Evolutionary conservation across 345 rosid species (phyloP), one percentile per base, ranked within the genome.

Genomic region (Cardamine occulta): DNA sequence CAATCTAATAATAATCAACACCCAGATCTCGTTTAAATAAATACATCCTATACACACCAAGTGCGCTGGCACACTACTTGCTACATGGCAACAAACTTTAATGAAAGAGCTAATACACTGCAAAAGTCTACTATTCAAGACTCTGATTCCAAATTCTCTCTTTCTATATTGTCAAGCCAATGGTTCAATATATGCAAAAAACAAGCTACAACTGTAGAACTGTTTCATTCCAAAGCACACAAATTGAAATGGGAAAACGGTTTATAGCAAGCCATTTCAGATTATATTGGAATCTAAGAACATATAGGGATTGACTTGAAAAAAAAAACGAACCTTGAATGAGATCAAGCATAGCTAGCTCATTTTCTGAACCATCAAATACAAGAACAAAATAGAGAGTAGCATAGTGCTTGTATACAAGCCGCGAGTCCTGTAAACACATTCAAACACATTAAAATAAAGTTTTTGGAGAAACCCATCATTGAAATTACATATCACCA

Each of bases 321-420:
- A 19, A 57, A 13, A 11, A 7, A 4, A 2, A 15, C 57, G 15
- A 63, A 92, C 98, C 97, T 90, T 92, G 97, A 52, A 89, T 92
- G 62, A 92, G 88, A 75, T 95, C 98, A 64, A 95, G 99, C 92
- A 92, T 86, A 9, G 98, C 99, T 63, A 95, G 97, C 80, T 92
- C 96, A 82, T 90, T 95, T 81, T 95, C 99, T 8, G 89, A 89
- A 47, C 88, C 75, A 85, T 95, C 98, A 76, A 90, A 95, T 14
- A 93, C 85, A 26, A 89, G 83, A 24, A 92, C 91, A 56, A 95
- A 88, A 77, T 95, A 92, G 29, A 95, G 88, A 73, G 99, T 92
- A 21, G 99, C 97, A 51, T 70, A 92, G 77, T 92, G 98, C 72
- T 92, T 95, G 84, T 95, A 92, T 3, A 90, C 97, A 66, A 92